phyloP scores from a whole-genome alignment of 345 rosid species.

The Excoecaria agallocha region DNA sequence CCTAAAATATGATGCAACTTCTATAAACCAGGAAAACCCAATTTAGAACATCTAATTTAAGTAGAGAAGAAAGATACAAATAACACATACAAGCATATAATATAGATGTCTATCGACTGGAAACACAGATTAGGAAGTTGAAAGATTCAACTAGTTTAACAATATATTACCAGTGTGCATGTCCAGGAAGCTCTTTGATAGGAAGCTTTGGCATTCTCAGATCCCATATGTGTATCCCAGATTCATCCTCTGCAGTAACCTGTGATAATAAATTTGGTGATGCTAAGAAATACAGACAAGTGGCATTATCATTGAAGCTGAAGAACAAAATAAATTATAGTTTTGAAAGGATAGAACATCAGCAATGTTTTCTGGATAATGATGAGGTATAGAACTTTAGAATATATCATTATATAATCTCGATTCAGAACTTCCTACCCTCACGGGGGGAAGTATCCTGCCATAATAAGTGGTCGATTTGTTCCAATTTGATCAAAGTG shows the following conservation, averaged over 20 bases:
- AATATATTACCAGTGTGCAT: constrained; percentile 65
- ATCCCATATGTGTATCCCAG: constrained; percentile 20
- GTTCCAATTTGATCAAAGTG: background rate
- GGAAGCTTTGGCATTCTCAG: constrained; percentile 21
- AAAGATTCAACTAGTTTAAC: background rate
- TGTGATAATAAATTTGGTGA: constrained; percentile 24
- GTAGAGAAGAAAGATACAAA: background rate
- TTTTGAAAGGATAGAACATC: constrained; percentile 4
- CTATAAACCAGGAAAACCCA: background rate
- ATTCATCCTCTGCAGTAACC: constrained; percentile 51
- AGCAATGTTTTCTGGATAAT: background rate
- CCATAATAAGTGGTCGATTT: background rate
- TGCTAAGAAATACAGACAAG: background rate
- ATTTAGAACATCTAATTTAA: constrained; percentile 3
- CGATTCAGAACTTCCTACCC: background rate
- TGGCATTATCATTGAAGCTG: background rate
- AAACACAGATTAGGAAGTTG: constrained; percentile 11
- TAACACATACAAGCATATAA: constrained; percentile 5
- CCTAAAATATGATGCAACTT: background rate
- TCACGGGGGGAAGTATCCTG: background rate
- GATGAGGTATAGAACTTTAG: background rate
- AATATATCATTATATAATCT: background rate
- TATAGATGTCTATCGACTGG: constrained; percentile 10
- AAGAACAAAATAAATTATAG: constrained; percentile 1
- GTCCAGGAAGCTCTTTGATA: constrained; percentile 74